Percentiles rank a stretch among this genome's conserved stretches.
These are phyloP conservation scores for Dictyostelium firmibasis DNA, from an alignment of 78 protist genomes.

Conservation along the genomic window DNA sequence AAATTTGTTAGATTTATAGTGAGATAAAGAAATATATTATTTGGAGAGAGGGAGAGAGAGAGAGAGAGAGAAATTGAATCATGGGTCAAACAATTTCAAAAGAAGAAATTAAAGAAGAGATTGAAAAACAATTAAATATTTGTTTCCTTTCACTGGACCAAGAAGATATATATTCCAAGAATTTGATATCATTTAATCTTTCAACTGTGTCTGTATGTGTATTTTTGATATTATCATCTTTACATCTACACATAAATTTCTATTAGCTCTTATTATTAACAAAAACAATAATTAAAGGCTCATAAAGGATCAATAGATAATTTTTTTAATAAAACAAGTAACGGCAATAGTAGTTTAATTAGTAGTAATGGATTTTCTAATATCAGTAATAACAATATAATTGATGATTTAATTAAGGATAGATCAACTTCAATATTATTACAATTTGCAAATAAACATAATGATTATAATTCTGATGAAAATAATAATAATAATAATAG, in stretches of 20 bases:
- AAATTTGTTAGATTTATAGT: too few species aligned
- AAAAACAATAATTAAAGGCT: too few species aligned
- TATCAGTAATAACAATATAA: not conserved
- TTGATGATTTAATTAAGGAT: not conserved
- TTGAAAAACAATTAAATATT: constrained; percentile 16
- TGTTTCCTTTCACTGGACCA: constrained; percentile 44
- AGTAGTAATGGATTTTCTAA: not conserved
- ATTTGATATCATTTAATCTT: constrained; percentile 11
- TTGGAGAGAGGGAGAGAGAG: not conserved
- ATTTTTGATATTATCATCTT: not conserved
- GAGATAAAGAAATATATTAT: too few species aligned
- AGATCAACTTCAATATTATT: not conserved
- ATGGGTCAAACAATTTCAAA: constrained; percentile 64
- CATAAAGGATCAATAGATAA: constrained; percentile 33
- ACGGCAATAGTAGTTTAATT: not conserved
- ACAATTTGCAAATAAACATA: not conserved
- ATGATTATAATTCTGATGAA: not conserved
- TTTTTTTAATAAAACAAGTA: constrained; percentile 1
- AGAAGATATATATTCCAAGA: constrained; percentile 22
- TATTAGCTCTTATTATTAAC: too few species aligned
- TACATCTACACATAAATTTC: too few species aligned
- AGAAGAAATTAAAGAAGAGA: constrained; percentile 37
- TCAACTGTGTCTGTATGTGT: constrained; percentile 60
- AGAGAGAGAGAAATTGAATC: not conserved
- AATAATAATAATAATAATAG: not conserved